Evolutionary conservation across 2,329 filamentous ascomycete genomes (phyloP).

Genomic region (Paracoccidioides lutzii): DNA sequence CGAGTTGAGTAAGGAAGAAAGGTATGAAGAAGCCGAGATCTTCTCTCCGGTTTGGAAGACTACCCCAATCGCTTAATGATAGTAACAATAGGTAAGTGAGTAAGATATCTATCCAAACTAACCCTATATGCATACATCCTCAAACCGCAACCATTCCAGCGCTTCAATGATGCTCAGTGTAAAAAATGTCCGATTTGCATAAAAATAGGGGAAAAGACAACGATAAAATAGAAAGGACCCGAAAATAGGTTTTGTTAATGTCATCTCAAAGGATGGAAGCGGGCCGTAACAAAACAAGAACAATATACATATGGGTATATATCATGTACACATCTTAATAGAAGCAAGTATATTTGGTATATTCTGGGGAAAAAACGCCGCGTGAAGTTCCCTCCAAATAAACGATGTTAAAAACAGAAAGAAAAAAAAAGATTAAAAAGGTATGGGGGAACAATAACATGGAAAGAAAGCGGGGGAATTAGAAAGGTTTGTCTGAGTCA

Average conservation of each 20-base stretch:
- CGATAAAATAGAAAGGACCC: background rate
- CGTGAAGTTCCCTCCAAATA: background rate
- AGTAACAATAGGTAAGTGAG: background rate
- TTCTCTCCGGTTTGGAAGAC: background rate
- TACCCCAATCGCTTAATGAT: background rate
- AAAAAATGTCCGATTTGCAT: background rate
- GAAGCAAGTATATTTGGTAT: background rate
- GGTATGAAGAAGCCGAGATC: background rate
- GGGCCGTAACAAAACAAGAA: background rate
- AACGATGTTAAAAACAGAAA: background rate
- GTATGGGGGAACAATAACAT: background rate
- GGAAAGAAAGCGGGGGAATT: background rate
- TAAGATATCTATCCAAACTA: slow-evolving; percentile 2
- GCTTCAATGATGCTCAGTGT: background rate
- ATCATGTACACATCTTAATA: background rate
- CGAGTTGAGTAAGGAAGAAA: too few relatives aligned
- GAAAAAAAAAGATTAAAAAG: background rate
- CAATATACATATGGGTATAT: background rate
- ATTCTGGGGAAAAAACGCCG: background rate
- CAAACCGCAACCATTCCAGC: background rate
- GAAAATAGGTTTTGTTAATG: background rate
- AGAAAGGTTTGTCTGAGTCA: slow-evolving; percentile 2
- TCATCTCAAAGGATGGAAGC: background rate
- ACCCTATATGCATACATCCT: background rate
- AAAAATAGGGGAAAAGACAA: background rate